Base-by-base conservation (phyloP, 2,329 filamentous ascomycete species). In the Aspergillus alliaceus region DNA sequence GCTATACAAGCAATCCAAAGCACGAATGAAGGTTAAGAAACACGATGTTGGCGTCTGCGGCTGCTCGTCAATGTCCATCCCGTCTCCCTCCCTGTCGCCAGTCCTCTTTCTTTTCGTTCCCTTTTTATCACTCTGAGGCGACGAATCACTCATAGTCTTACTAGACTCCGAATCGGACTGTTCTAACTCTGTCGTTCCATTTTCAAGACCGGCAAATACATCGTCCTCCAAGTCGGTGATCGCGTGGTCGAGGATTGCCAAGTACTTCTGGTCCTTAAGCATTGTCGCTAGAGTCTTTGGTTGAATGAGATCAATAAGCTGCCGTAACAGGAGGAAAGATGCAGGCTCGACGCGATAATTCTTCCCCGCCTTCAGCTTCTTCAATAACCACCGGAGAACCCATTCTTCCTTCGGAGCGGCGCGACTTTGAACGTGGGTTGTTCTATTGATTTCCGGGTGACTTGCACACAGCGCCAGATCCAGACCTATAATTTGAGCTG, bases 261-360 rank as follows among this genome's bases (percentile, higher is more conserved):
- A 75, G 53, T 96, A 90, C 46, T 85, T 82, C 56, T 87, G 81
- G 57, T 92, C 87, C 22, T 85, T 86, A 6, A 96, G 80, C 4
- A 89, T 86, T 57, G 86, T 86, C 8, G 90, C 89, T 24, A 90
- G 79, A 11, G 85, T 87, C 46, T 89, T 86, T 0, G 86, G 77
- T 0, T 90, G 87, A 18, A 93, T 84, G n/a, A 85, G 80, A 65
- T 87, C 86, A 53, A 89, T 79, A 1, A 90, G 77, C 79, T 86
- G 86, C 75, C 84, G 80, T 55, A 90, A 66, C 51, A 85, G 80
- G 79, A 76, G 65, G 66, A 84, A 87, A 29, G 78, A 75, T 46
- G 66, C 66, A n/a, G 71, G 61, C 40, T 78, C 75, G 32, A 74
- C 69, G 51, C 79, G 77, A 53, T 79, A 79, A 47, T 67, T 74